Percentiles rank a stretch among this genome's conserved stretches.
These are phyloP conservation scores for Lactifluus echinatus DNA, from an alignment of 768 basidiomycete species.

Conservation along the genomic window DNA sequence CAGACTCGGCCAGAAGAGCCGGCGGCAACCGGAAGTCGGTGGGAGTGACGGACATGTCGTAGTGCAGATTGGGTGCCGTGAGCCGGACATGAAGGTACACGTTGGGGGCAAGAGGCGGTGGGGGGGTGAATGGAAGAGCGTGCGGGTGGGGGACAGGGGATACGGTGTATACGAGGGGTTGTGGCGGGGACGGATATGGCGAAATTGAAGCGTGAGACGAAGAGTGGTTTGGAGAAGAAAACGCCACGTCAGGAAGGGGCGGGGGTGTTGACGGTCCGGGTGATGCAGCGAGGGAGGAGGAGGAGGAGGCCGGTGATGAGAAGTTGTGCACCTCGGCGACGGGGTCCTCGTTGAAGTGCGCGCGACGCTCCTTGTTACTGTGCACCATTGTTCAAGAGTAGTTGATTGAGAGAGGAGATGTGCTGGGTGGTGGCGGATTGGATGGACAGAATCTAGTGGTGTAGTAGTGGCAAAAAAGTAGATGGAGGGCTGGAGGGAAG, in stretches of 20 bases:
- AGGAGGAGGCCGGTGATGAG: slow-evolving; percentile 5
- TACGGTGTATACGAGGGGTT: not conserved
- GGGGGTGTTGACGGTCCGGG: slow-evolving; percentile 12
- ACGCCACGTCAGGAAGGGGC: slow-evolving; percentile 1
- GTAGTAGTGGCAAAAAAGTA: not conserved
- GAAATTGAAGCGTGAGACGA: not conserved
- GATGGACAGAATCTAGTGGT: not conserved
- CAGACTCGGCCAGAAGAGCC: not conserved
- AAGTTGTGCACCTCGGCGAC: slow-evolving; percentile 9
- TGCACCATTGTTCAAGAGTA: not conserved
- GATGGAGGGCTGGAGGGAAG: not conserved
- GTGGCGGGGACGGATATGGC: not conserved
- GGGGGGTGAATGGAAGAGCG: not conserved
- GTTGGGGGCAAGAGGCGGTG: not conserved
- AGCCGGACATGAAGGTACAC: not conserved
- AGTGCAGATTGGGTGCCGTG: not conserved
- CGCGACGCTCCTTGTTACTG: slow-evolving; percentile 3
- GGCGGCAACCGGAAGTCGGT: not conserved
- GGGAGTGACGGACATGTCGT: not conserved
- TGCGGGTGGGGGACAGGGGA: not conserved
- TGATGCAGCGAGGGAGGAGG: slow-evolving; percentile 2
- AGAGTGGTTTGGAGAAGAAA: slow-evolving; percentile 2
- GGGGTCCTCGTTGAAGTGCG: slow-evolving; percentile 12
- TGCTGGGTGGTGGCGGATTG: not conserved
- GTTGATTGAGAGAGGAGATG: not conserved